phyloP scores from a whole-genome alignment of 2,329 filamentous ascomycete species.

The Davidsoniella australis region DNA sequence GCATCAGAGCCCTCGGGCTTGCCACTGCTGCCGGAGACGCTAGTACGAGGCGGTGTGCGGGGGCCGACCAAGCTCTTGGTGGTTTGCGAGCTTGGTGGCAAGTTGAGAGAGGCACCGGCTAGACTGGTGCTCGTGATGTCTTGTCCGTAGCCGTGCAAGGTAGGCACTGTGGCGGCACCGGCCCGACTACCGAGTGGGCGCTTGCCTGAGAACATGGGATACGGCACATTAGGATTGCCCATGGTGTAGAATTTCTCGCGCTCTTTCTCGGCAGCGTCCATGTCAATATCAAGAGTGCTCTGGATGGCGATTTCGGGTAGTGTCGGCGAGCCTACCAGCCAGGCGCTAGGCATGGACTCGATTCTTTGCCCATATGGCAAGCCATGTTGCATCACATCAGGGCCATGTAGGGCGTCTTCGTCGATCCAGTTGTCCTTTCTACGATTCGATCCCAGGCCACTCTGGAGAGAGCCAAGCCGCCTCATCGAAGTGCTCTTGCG shows the following conservation, averaged over 20 bases:
- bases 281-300: not conserved
- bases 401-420: constrained; percentile 7
- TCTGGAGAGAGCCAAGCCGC: not conserved
- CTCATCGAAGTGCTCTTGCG: not conserved
- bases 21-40: not conserved
- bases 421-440: constrained; percentile 6
- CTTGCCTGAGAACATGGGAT: constrained; percentile 9
- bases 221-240: constrained; percentile 1
- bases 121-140: not conserved
- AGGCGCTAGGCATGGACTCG: not conserved
- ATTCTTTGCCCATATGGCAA: not conserved
- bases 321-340: constrained; percentile 7
- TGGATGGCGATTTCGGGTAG: constrained; percentile 6
- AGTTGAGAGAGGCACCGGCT: not conserved
- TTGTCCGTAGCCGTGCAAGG: not conserved
- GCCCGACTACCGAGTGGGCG: not conserved
- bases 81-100: too few species aligned
- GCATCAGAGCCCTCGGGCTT: constrained; percentile 22
- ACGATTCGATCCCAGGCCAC: not conserved
- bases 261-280: constrained; percentile 4
- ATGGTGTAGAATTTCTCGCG: constrained; percentile 7
- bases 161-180: not conserved
- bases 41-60: not conserved
- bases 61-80: not conserved
- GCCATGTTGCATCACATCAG: not conserved